Evolutionary conservation across 805 yeast genomes (phyloP), one percentile per base, ranked within the genome.

Genomic region (Tetrapisispora phaffii): DNA sequence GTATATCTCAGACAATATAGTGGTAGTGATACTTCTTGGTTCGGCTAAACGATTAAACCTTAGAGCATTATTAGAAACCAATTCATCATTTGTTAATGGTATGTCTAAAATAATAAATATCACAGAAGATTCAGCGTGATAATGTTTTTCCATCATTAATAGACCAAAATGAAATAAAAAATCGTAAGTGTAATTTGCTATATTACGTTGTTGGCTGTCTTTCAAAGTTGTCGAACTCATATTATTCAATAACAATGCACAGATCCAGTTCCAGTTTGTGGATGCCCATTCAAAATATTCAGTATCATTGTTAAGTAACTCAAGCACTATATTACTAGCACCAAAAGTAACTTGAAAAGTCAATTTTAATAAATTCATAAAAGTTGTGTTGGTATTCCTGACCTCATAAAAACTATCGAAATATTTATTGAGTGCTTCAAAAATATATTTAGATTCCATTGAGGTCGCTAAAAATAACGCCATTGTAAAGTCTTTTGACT

Each of bases 401-500:
- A 13, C 7, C 16, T 4, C 7, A 5, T 4, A n/a, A 26, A 13
- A 15, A 10, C 16, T 31, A 7, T 31, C 12, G 16, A 42, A 42
- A 31, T 42, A 42, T 7, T 13, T 13, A 12, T 21, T 21, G 15
- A 42, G 12, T 8, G 23, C 23, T 2, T 20, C 9, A 10, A 21
- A 2, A 3, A 21, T n/a, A 13, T 21, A 3, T 9, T 15, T 15
- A 2, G 12, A 7, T 2, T 93, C 82, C 22, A 78, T 65, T 15
- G 84, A 60, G 47, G 80, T 74, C 1, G 94, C 80, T 41, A 89
- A 67, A 26, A 87, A 59, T 45, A 90, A 65, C 0, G 96, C 84
- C 62, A 88, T 70, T 0, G 93, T 79, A 82, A 86, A 89, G 51
- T 85, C 85, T 7, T 77, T 74, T 42, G 76, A 73, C 1, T 73